Conservation (phyloP, 2,329 filamentous ascomycete species). For the Fusarium albidum region DNA sequence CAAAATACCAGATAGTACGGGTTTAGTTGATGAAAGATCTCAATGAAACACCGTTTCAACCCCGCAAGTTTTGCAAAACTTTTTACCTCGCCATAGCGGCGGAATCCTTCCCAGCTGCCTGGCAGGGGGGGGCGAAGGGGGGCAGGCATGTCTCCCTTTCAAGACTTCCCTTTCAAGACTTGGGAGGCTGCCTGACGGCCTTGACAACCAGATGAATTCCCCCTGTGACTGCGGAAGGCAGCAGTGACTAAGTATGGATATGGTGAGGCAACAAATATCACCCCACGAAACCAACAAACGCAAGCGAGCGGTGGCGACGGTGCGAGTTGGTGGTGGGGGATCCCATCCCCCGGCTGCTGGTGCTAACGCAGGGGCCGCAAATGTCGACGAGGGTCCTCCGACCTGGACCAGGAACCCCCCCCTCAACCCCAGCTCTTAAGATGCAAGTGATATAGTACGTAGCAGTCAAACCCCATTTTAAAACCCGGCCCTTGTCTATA, state of each 20-base stretch:
- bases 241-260: background rate
- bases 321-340: constrained; percentile 34
- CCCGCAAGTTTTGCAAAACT: constrained; percentile 18
- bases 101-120: constrained; percentile 15
- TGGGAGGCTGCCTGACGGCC: no score
- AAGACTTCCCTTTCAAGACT: constrained; percentile 1
- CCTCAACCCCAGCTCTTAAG: constrained; percentile 28
- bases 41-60: constrained; percentile 28
- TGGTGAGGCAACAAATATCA: constrained; percentile 39
- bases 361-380: constrained; percentile 36
- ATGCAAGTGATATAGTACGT: constrained; percentile 33
- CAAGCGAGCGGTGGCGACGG: constrained; percentile 41
- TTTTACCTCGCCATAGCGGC: constrained; percentile 7
- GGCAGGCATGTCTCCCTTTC: constrained; percentile 17
- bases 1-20: background rate
- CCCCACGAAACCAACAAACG: constrained; percentile 37
- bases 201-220: no score
- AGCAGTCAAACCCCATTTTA: constrained; percentile 12
- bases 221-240: constrained; percentile 24
- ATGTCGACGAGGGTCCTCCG: constrained; percentile 28
- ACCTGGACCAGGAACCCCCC: constrained; percentile 15
- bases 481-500: constrained; percentile 13
- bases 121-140: constrained; percentile 17
- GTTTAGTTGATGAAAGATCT: background rate
- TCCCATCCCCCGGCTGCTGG: constrained; percentile 35